These are phyloP conservation scores for Collariella sp. DNA, from an alignment of 495 filamentous ascomycete species.

Conservation along the genomic window DNA sequence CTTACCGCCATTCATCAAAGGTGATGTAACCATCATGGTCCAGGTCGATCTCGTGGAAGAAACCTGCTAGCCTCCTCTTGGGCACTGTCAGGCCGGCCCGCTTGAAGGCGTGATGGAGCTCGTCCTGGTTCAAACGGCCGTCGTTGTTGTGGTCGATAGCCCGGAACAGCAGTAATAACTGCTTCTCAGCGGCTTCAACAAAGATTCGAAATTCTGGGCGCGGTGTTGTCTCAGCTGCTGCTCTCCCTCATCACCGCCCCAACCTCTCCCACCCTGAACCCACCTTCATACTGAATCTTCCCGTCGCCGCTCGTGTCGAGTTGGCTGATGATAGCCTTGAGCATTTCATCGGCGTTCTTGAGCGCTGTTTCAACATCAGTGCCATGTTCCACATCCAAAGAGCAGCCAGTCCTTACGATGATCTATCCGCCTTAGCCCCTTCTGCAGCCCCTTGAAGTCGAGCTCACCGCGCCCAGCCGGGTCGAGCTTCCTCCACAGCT, in stretches of 20 bases:
- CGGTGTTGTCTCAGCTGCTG: constrained; percentile 7
- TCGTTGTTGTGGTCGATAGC: constrained; percentile 81
- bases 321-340: constrained; percentile 64
- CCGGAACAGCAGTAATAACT: constrained; percentile 72
- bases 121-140: constrained; percentile 78
- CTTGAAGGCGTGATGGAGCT: constrained; percentile 69
- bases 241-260: not conserved
- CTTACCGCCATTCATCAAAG: constrained; percentile 95
- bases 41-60: constrained; percentile 82
- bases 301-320: constrained; percentile 86
- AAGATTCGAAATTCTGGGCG: constrained; percentile 78
- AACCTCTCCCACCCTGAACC: not conserved
- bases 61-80: constrained; percentile 64
- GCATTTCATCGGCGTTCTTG: constrained; percentile 86
- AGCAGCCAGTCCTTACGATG: constrained; percentile 60
- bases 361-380: constrained; percentile 50
- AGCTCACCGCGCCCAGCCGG: constrained; percentile 65
- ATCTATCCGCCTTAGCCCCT: constrained; percentile 78
- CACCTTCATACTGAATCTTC: constrained; percentile 81
- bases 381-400: not conserved
- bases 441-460: constrained; percentile 73
- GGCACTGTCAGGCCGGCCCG: constrained; percentile 72
- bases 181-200: constrained; percentile 74
- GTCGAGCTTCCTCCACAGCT: constrained; percentile 74
- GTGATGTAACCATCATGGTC: constrained; percentile 83